Conservation (phyloP, 495 filamentous ascomycete genomes). For the Aspergillus nidulans region DNA sequence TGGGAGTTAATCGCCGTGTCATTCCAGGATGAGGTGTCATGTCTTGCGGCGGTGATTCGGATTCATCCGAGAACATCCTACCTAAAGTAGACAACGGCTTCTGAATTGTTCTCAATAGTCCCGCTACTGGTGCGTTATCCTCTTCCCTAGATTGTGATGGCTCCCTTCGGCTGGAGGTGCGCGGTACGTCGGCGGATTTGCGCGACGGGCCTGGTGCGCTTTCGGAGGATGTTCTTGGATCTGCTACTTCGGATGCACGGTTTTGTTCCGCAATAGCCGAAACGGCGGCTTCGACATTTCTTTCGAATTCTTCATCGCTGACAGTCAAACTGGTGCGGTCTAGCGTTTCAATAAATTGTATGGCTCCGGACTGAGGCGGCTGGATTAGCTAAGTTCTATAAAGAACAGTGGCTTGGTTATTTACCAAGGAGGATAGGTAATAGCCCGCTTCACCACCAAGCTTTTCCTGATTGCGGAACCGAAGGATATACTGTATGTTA, state of each 20-base stretch:
- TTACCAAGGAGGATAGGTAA: slow-evolving; percentile 91
- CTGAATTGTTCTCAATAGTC: slow-evolving; percentile 86
- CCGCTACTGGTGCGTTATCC: slow-evolving; percentile 76
- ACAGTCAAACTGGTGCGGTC: slow-evolving; percentile 93
- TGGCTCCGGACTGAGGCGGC: slow-evolving; percentile 71
- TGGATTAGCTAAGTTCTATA: background rate
- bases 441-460: slow-evolving; percentile 95
- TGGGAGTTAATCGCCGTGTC: slow-evolving; percentile 56
- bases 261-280: slow-evolving; percentile 94
- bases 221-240: slow-evolving; percentile 51
- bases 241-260: slow-evolving; percentile 47
- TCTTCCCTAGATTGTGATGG: slow-evolving; percentile 47
- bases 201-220: slow-evolving; percentile 41
- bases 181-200: slow-evolving; percentile 54
- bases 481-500: slow-evolving; percentile 96
- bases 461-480: slow-evolving; percentile 97
- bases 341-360: slow-evolving; percentile 95
- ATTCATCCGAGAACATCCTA: slow-evolving; percentile 91
- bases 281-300: slow-evolving; percentile 90
- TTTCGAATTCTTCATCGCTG: slow-evolving; percentile 90
- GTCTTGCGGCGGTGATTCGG: slow-evolving; percentile 39
- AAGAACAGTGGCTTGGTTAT: background rate
- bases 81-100: slow-evolving; percentile 89
- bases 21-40: slow-evolving; percentile 42
- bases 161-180: slow-evolving; percentile 43